Evolutionary conservation across 1,139 yeast genomes (phyloP), one percentile per base, ranked within the genome.

Genomic region (Komagataea norvegica): DNA sequence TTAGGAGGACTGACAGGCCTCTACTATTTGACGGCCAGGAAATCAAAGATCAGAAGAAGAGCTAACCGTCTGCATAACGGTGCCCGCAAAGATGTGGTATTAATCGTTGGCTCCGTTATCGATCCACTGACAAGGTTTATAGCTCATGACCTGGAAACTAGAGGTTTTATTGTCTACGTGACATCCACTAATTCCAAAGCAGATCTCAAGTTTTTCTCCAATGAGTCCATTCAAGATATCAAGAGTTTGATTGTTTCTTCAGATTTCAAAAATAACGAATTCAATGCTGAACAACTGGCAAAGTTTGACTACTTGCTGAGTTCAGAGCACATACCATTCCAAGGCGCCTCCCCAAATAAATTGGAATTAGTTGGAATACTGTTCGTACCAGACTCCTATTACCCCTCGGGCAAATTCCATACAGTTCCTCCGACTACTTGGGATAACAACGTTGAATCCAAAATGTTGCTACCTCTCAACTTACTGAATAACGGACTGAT

Each of bases 91-190:
- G 93, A 85, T 49, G 91, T 83, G 6, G 75, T 85, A 0, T 64
- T 86, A 23, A 64, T 86, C 6, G 71, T 85, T 3, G 94, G 94
- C 2, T 80, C 89, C 2, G 89, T 91, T 2, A 70, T 77, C 0
- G 93, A 84, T 46, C 88, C 89, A 1, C 62, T 85, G 45, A 78
- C 87, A 0, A 66, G 87, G 41, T 65, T 79, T 34, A 65, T 86
- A 25, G 86, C 88, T 1, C 68, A 75, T 39, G 95, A 86, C 54
- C 68, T 86, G 49, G 88, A 83, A 46, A 73, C 73, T 35, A 65
- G 95, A 39, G 95, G 95, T 2, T 83, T 83, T 54, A 79, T 86
- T 23, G 88, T 86, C 4, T 86, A 81, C 57, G 67, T 86, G 49
- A 79, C 93, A 1, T 77, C 85, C 4, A 62, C 78, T 10, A 80